These are phyloP conservation scores for Sphagnum fallax DNA, from an alignment of 228 moss, liverwort and hornwort genomes.

Conservation along the genomic window DNA sequence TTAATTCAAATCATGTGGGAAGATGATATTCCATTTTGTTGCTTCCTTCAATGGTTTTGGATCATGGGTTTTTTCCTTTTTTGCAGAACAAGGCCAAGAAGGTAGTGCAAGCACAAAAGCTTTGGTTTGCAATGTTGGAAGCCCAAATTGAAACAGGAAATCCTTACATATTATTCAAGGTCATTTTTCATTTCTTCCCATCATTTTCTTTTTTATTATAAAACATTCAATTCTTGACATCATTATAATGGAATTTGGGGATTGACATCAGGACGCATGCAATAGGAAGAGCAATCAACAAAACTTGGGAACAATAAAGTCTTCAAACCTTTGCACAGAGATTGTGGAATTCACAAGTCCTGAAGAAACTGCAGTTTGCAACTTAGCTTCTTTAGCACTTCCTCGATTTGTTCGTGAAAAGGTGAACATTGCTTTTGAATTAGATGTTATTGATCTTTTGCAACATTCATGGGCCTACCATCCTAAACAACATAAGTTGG, in stretches of 20 bases:
- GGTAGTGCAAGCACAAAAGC: conserved; percentile 73
- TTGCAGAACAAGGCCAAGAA: conserved; percentile 76
- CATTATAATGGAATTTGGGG: too few species aligned
- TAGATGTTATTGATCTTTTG: too few species aligned
- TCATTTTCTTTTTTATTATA: too few species aligned
- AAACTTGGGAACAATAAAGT: conserved; percentile 91
- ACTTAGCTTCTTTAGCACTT: conserved; percentile 80
- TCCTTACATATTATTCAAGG: conserved; percentile 89
- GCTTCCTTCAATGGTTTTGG: too few species aligned
- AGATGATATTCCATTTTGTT: too few species aligned
- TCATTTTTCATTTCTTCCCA: not conserved
- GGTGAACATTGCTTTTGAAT: conserved; percentile 9
- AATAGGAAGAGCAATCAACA: conserved; percentile 97
- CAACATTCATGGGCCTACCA: too few species aligned
- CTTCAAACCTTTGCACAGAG: conserved; percentile 89
- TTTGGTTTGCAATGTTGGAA: conserved; percentile 84
- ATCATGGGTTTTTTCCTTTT: not conserved
- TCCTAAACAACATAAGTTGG: too few species aligned
- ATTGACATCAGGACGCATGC: conserved; percentile 63
- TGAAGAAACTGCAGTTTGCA: conserved; percentile 93
- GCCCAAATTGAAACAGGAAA: conserved; percentile 93
- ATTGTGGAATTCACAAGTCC: conserved; percentile 70
- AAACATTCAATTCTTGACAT: too few species aligned
- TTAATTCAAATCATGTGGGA: too few species aligned
- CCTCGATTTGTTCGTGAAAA: conserved; percentile 92